Base-by-base conservation (phyloP, 495 filamentous ascomycete genomes). In the Talaromyces trachyspermus region DNA sequence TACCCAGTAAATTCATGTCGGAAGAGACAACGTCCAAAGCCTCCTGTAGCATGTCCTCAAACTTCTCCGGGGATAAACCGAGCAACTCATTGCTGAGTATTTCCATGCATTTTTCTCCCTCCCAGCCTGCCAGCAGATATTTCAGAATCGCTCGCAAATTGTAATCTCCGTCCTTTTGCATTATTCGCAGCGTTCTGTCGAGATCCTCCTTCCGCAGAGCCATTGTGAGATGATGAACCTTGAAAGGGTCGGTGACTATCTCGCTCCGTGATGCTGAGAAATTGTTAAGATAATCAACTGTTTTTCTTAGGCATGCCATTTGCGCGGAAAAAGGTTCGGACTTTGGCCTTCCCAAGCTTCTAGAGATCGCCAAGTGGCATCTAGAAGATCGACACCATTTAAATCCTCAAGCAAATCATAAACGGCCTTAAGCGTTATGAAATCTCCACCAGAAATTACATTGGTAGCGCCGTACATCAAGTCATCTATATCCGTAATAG, bases 151-250 rank as follows among this genome's bases (percentile, higher is more conserved):
- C 10, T 22, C 23, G 38, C 20, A 41, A 41, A 9, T 11, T 23
- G n/a, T n/a, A n/a, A n/a, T 41, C 38, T 8, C 38, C 38, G 2
- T 41, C n/a, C 38, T 41, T 22, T 41, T 41, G 38, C 38, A 41
- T 41, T 22, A 2, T 25, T 22, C 14, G 38, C 38, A 41, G 38
- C 14, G 38, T 41, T 41, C 24, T 2, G 11, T 41, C 38, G 20
- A 41, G 38, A 14, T 25, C 38, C 10, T 41, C 10, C n/a, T 25
- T 41, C n/a, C 38, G 20, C 38, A 41, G 14, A 41, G 1, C 38
- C 38, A 41, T 41, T 22, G 38, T 41, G 38, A 41, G 38, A 41
- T 41, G 38, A 41, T 41, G 38, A 41, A 22, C 18, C 14, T 41
- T 22, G 38, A 41, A 41, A 41, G 11, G 19, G 8, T 41, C 19